These are phyloP conservation scores for Durio zibethinus DNA, from an alignment of 345 rosid genomes.

Conservation along the genomic window DNA sequence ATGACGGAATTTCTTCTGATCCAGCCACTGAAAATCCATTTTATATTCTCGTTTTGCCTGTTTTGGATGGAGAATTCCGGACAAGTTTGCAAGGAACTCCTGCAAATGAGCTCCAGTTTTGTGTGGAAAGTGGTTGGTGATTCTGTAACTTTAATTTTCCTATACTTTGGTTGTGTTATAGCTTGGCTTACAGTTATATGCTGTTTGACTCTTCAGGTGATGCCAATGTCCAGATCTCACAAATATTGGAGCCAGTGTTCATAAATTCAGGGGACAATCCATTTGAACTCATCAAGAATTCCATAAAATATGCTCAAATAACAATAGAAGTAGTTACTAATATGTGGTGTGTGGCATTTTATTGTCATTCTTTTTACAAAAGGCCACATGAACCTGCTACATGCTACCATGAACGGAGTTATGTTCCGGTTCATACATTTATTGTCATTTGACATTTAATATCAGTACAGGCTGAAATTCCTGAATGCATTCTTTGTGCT, in stretches of 20 bases:
- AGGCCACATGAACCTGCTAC: too few relatives aligned
- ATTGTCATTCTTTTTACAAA: too few relatives aligned
- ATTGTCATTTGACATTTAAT: not conserved
- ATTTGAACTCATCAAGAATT: conserved; percentile 49
- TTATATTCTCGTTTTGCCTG: conserved; percentile 53
- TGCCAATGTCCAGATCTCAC: conserved; percentile 34
- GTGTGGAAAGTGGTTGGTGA: conserved; percentile 53
- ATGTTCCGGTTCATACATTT: too few relatives aligned
- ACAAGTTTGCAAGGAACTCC: conserved; percentile 55
- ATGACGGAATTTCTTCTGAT: conserved; percentile 15
- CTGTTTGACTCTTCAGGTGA: conserved; percentile 43
- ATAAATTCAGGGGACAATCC: conserved; percentile 58
- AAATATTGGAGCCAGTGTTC: conserved; percentile 43
- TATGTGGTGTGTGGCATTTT: not conserved
- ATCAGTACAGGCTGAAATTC: not conserved
- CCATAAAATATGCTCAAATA: conserved; percentile 40
- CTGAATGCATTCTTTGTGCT: not conserved
- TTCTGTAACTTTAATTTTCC: not conserved
- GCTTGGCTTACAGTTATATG: not conserved
- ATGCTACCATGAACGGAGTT: too few relatives aligned
- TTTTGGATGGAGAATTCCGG: conserved; percentile 52
- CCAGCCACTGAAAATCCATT: conserved; percentile 10
- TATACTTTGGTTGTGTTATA: not conserved
- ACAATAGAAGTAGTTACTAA: not conserved
- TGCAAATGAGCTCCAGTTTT: conserved; percentile 50